These are phyloP conservation scores for Pseudonitzschia delicatissima DNA, from an alignment of 108 stramenopile species.

Conservation along the genomic window DNA sequence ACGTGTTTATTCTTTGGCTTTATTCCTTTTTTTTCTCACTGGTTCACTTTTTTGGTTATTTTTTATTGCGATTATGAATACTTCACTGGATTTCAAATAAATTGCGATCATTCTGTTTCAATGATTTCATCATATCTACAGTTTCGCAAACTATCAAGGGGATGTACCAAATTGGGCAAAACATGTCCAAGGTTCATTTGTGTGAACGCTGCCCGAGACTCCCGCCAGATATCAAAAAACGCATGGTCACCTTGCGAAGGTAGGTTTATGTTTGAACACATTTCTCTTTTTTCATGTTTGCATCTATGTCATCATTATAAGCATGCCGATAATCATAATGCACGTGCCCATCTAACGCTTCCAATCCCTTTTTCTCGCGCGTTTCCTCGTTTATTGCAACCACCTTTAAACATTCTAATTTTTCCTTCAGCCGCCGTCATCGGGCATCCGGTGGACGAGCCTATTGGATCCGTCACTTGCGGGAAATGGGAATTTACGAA, in stretches of 20 bases:
- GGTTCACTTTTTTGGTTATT: neutral
- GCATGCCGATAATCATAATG: too few relatives aligned
- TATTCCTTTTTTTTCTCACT: neutral
- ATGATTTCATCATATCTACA: too few relatives aligned
- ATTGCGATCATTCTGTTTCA: too few relatives aligned
- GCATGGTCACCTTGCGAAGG: neutral
- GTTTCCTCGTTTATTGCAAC: neutral
- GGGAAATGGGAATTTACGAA: constrained; percentile 16
- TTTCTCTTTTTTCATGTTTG: too few relatives aligned
- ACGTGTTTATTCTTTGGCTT: neutral
- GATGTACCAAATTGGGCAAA: constrained; percentile 16
- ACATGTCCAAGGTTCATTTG: constrained; percentile 11
- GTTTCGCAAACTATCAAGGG: constrained; percentile 13
- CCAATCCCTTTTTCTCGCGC: too few relatives aligned
- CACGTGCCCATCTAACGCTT: too few relatives aligned
- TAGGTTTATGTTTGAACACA: neutral
- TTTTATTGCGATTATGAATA: too few relatives aligned
- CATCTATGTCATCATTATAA: too few relatives aligned
- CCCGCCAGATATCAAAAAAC: constrained; percentile 7
- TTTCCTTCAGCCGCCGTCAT: neutral
- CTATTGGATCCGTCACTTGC: constrained; percentile 8
- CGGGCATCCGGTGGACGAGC: constrained; percentile 15
- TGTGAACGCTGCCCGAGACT: constrained; percentile 6
- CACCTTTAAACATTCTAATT: neutral
- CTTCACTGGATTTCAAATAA: too few relatives aligned